phyloP scores from a whole-genome alignment of 129 eudicot species.

The Artemisia tridentata region DNA sequence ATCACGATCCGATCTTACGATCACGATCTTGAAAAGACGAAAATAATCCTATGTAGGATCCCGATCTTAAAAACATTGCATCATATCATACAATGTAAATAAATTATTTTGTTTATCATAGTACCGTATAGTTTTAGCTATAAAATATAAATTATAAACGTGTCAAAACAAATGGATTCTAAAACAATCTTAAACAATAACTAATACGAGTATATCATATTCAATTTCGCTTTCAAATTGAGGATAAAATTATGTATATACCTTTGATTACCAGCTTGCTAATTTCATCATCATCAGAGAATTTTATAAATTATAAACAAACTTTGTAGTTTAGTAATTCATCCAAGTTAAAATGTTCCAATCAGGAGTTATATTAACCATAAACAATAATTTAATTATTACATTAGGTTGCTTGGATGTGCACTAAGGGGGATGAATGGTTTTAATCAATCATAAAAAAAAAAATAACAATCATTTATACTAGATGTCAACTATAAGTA shows the following conservation, averaged over 20 bases:
- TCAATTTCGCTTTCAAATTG: not conserved
- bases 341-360: conserved; percentile 29
- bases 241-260: not conserved
- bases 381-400: conserved; percentile 12
- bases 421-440: conserved; percentile 27
- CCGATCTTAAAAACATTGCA: no score
- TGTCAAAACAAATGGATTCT: not conserved
- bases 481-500: conserved; percentile 7
- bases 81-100: no score
- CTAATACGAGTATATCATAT: not conserved
- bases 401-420: conserved; percentile 24
- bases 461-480: conserved; percentile 5
- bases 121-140: not conserved
- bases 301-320: conserved; percentile 12
- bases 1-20: no score
- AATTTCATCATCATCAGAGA: conserved; percentile 12
- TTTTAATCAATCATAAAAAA: conserved; percentile 1
- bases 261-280: conserved; percentile 31
- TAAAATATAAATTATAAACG: not conserved
- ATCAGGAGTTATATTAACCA: conserved; percentile 25
- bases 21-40: no score
- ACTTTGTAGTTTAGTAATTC: conserved; percentile 25
- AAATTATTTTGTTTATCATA: no score
- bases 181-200: not conserved
- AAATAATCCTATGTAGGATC: no score